Percentiles rank a stretch among this genome's conserved stretches.
Evolutionary conservation across 2,329 filamentous ascomycete species (phyloP).

Genomic region (Orbilia javanica): DNA sequence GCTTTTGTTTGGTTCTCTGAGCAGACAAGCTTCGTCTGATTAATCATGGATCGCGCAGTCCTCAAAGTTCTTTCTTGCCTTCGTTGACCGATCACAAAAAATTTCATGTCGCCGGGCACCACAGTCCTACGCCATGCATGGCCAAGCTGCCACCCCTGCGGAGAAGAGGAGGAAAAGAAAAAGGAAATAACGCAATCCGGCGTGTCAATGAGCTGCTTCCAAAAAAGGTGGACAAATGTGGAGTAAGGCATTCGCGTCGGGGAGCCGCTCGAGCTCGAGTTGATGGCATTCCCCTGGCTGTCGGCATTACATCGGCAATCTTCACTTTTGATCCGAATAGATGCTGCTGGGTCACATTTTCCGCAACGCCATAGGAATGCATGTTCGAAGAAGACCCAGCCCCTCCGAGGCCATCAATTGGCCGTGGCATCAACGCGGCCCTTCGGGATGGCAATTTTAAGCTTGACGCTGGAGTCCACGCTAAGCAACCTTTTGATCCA

Average conservation of each 20-base stretch:
- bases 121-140: slow-evolving; percentile 32
- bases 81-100: slow-evolving; percentile 24
- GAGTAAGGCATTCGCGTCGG: slow-evolving; percentile 37
- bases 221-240: slow-evolving; percentile 46
- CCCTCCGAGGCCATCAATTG: slow-evolving; percentile 36
- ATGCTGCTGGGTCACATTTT: slow-evolving; percentile 27
- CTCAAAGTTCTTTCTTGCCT: slow-evolving; percentile 3
- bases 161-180: slow-evolving; percentile 32
- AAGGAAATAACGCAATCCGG: slow-evolving; percentile 59
- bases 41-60: slow-evolving; percentile 34
- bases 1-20: slow-evolving; percentile 33
- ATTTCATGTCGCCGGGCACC: slow-evolving; percentile 29
- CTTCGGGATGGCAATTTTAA: slow-evolving; percentile 38
- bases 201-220: slow-evolving; percentile 45
- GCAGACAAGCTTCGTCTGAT: slow-evolving; percentile 48
- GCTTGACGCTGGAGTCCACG: slow-evolving; percentile 20
- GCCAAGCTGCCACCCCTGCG: slow-evolving; percentile 44
- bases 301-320: slow-evolving; percentile 39
- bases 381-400: not conserved
- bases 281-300: slow-evolving; percentile 21
- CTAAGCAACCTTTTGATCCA: not conserved
- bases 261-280: slow-evolving; percentile 45
- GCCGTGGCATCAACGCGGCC: slow-evolving; percentile 6
- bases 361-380: slow-evolving; percentile 28
- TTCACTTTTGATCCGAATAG: slow-evolving; percentile 42